Evolutionary conservation across 2,329 filamentous ascomycete species (phyloP).

Genomic region (Rhynchosporium graminicola): DNA sequence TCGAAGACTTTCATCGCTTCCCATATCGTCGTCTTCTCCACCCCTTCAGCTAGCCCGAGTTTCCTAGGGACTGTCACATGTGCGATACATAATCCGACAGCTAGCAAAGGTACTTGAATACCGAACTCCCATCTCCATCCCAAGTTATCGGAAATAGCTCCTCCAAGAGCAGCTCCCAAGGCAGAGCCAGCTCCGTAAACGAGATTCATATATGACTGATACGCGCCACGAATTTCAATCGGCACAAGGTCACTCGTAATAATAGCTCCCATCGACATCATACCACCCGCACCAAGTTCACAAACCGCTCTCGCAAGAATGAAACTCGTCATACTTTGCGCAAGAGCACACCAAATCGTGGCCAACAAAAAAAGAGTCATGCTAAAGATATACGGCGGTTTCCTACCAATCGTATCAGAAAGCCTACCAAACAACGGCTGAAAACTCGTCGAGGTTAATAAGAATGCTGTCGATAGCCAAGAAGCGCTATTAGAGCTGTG

Average conservation of each 20-base stretch:
- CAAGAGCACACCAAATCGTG: constrained; percentile 69
- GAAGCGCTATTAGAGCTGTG: constrained; percentile 75
- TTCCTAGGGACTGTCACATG: constrained; percentile 51
- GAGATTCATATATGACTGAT: constrained; percentile 71
- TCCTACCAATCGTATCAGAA: constrained; percentile 73
- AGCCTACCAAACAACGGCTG: constrained; percentile 74
- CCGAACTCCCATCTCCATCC: constrained; percentile 76
- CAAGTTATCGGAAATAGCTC: constrained; percentile 66
- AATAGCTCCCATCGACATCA: constrained; percentile 68
- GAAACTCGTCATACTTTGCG: constrained; percentile 66
- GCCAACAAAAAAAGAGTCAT: constrained; percentile 63
- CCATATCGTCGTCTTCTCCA: constrained; percentile 46
- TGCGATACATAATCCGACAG: constrained; percentile 51
- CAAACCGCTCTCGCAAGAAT: constrained; percentile 70
- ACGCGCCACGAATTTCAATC: constrained; percentile 64
- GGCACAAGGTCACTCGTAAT: constrained; percentile 74
- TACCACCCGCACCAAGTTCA: constrained; percentile 71
- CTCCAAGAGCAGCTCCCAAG: constrained; percentile 68
- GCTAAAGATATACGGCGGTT: constrained; percentile 63
- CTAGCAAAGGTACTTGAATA: constrained; percentile 53
- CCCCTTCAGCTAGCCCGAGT: constrained; percentile 50
- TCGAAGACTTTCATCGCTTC: constrained; percentile 59
- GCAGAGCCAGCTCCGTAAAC: constrained; percentile 60
- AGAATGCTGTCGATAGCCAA: constrained; percentile 78
- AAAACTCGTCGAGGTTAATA: constrained; percentile 75